Conservation (phyloP, 1,284 basidiomycete genomes). For the Ceratobasidium sp. region DNA sequence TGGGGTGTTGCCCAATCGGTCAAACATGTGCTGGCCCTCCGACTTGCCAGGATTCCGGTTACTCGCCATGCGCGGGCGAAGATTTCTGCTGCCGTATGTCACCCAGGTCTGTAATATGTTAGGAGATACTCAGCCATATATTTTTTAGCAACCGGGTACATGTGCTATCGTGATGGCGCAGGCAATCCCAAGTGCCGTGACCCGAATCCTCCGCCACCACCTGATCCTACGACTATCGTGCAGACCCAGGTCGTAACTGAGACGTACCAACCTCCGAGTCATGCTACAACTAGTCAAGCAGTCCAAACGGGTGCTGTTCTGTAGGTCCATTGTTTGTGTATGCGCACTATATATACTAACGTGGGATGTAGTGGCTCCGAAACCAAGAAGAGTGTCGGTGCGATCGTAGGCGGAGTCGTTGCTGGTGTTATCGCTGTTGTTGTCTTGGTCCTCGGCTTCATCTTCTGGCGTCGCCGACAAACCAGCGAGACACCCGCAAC, state of each 20-base stretch:
- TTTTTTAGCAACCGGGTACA: constrained; percentile 24
- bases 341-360: not conserved
- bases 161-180: constrained; percentile 6
- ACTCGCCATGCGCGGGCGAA: not conserved
- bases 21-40: constrained; percentile 12
- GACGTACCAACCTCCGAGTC: not conserved
- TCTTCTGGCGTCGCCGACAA: constrained; percentile 7
- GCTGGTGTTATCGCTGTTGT: constrained; percentile 21
- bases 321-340: not conserved
- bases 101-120: not conserved
- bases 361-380: not conserved
- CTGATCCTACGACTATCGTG: not conserved
- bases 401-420: constrained; percentile 25
- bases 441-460: not conserved
- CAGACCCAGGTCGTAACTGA: constrained; percentile 1
- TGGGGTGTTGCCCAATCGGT: constrained; percentile 32
- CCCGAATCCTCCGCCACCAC: constrained; percentile 11
- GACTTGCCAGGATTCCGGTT: not conserved
- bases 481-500: not conserved
- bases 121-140: not conserved
- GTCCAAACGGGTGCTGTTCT: not conserved
- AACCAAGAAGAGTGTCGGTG: constrained; percentile 20
- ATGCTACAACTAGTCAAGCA: not conserved
- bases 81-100: constrained; percentile 38
- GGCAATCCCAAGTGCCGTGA: constrained; percentile 14